These are phyloP conservation scores for Russula earlei DNA, from an alignment of 768 basidiomycete genomes.

Conservation along the genomic window DNA sequence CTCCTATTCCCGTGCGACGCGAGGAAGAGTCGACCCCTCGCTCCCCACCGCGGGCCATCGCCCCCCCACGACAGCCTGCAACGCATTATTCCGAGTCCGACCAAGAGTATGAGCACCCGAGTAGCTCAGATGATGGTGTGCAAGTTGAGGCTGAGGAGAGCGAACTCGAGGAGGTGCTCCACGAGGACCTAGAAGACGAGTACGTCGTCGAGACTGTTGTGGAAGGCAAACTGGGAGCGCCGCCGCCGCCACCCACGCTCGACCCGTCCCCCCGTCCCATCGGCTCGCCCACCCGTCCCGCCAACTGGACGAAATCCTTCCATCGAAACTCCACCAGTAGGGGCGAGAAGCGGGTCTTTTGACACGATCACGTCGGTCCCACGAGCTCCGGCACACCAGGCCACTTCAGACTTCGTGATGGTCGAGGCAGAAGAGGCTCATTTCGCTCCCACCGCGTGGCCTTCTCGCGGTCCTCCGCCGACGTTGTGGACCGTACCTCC, in stretches of 20 bases:
- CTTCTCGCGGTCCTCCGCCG: conserved; percentile 33
- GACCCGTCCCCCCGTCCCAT: conserved; percentile 24
- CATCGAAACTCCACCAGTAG: background rate
- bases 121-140: conserved; percentile 49
- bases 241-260: conserved; percentile 32
- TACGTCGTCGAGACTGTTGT: conserved; percentile 19
- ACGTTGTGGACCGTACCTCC: conserved; percentile 25
- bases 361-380: conserved; percentile 19
- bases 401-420: conserved; percentile 28
- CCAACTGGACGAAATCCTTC: background rate
- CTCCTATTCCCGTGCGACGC: background rate
- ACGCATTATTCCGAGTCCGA: conserved; percentile 34
- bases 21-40: conserved; percentile 24
- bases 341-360: conserved; percentile 13
- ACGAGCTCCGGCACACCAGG: conserved; percentile 26
- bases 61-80: conserved; percentile 28
- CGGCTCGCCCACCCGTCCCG: conserved; percentile 12
- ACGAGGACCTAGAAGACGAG: conserved; percentile 38
- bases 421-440: conserved; percentile 24
- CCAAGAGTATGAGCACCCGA: conserved; percentile 30
- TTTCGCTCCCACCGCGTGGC: conserved; percentile 37
- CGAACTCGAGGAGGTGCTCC: conserved; percentile 56
- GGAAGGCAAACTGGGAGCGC: conserved; percentile 36
- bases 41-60: conserved; percentile 23
- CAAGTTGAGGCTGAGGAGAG: conserved; percentile 64